A percentile compares a stretch with the other conserved stretches of the same genome.
phyloP scores from a whole-genome alignment of 2,329 filamentous ascomycete species.

The Clonostachys rosea region DNA sequence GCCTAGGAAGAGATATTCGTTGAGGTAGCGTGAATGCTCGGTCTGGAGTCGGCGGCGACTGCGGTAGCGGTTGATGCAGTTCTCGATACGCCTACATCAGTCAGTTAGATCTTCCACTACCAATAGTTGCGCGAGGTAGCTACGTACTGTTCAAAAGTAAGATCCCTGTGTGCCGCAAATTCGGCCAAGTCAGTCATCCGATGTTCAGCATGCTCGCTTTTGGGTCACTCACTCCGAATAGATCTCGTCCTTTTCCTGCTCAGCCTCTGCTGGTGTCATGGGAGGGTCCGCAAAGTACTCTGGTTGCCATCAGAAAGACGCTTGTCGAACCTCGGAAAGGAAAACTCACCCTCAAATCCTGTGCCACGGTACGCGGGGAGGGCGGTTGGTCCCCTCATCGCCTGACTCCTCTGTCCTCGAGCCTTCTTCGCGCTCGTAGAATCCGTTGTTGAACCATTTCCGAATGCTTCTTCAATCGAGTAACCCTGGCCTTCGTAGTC shows the following conservation, averaged over 20 bases:
- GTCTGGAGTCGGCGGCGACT: slow-evolving; percentile 68
- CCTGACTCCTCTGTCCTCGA: too few relatives aligned
- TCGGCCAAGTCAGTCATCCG: slow-evolving; percentile 8
- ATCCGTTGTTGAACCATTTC: too few relatives aligned
- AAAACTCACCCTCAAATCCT: slow-evolving; percentile 61
- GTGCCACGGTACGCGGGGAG: slow-evolving; percentile 42
- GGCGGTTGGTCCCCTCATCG: slow-evolving; percentile 29
- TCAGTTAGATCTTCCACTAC: not conserved
- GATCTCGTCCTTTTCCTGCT: slow-evolving; percentile 57
- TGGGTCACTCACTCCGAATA: slow-evolving; percentile 56
- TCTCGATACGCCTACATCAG: slow-evolving; percentile 66
- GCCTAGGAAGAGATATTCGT: slow-evolving; percentile 77
- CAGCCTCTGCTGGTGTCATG: slow-evolving; percentile 63
- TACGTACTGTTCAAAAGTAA: slow-evolving; percentile 52
- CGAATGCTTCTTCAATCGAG: too few relatives aligned
- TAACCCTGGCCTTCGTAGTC: too few relatives aligned
- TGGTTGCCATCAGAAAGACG: slow-evolving; percentile 11
- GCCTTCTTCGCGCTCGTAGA: too few relatives aligned
- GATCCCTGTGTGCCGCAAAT: slow-evolving; percentile 24
- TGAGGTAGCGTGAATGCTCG: slow-evolving; percentile 61
- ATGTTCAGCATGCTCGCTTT: not conserved
- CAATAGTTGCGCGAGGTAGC: too few relatives aligned
- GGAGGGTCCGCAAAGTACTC: slow-evolving; percentile 79
- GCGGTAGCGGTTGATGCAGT: slow-evolving; percentile 78
- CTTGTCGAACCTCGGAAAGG: not conserved